A percentile compares a stretch with the other conserved stretches of the same genome.
Conservation (phyloP, 1,284 basidiomycete species). For the Termitomyces sp. region DNA sequence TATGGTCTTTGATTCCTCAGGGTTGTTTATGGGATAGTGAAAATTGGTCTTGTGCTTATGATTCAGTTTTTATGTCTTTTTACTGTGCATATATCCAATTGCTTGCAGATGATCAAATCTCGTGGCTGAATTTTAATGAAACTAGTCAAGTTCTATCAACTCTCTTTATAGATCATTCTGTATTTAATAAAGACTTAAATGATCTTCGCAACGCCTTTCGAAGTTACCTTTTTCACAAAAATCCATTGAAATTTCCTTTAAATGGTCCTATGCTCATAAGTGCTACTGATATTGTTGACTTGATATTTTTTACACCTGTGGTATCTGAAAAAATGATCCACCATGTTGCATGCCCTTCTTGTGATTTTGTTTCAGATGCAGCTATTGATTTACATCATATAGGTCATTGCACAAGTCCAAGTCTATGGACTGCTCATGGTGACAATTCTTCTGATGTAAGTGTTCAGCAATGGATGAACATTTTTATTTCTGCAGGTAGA, state of each 20-base stretch:
- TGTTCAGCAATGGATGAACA: neutral
- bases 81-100: neutral
- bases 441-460: neutral
- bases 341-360: neutral
- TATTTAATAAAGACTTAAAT: neutral
- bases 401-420: neutral
- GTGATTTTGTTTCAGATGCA: neutral
- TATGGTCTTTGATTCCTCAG: neutral
- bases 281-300: neutral
- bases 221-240: neutral
- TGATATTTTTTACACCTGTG: neutral
- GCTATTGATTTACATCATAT: neutral
- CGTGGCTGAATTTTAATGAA: too few relatives aligned
- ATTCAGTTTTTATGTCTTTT: neutral
- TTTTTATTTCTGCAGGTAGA: neutral
- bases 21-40: neutral
- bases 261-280: neutral
- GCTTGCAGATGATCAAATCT: neutral
- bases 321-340: neutral
- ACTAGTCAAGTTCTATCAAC: too few relatives aligned
- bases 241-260: neutral
- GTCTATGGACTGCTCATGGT: neutral
- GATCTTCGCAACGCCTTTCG: neutral
- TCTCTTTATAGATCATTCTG: too few relatives aligned
- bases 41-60: neutral